Base-by-base conservation (phyloP, 2,329 filamentous ascomycete species). In the Nothomitra cinnamomea region DNA sequence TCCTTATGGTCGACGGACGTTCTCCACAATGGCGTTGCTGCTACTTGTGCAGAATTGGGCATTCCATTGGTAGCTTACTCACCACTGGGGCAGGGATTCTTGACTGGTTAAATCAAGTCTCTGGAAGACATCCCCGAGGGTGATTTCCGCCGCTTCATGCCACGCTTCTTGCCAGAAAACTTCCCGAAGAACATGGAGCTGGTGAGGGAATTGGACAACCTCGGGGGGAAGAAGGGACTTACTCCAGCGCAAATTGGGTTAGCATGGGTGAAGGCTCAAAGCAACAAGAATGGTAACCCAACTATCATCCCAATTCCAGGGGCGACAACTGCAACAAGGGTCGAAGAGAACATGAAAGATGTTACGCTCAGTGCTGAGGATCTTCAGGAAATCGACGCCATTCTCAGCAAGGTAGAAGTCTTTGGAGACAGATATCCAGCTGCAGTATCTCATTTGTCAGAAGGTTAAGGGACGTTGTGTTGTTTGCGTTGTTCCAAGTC, bases 21-120 rank as follows among this genome's bases (percentile, higher is more conserved):
- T 36, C 51, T 61, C 32, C 43, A 17, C 12, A 58, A 59, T 42
- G 56, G 73, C 17, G 70, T 82, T 1, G 74, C 75, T 1, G 61
- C 69, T 53, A 69, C 73, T 1, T 81, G 78, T 57, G 72, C 69
- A 1, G 73, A 89, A 62, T 66, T 83, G 47, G 69, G 72, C 48
- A 87, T 90, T 56, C 80, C 83, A 0, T 68, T 89, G 49, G 67
- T 87, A 36, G 83, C 82, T 0, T 89, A 87, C 66, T 82, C 81
- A 45, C 85, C 85, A 1, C 70, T 88, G 0, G 80, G 83, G 3
- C 70, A 76, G 24, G 79, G 79, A 1, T 75, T 78, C 67, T 60
- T 81, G 55, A 75, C 75, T 0, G 76, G 76, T 1, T 63, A 73
- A 57, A 68, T 77, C 60, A 73, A 70, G 61, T 69, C 63, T 5